Evolutionary conservation across 1,284 basidiomycete genomes (phyloP).

Genomic region (Ganoderma sinense): DNA sequence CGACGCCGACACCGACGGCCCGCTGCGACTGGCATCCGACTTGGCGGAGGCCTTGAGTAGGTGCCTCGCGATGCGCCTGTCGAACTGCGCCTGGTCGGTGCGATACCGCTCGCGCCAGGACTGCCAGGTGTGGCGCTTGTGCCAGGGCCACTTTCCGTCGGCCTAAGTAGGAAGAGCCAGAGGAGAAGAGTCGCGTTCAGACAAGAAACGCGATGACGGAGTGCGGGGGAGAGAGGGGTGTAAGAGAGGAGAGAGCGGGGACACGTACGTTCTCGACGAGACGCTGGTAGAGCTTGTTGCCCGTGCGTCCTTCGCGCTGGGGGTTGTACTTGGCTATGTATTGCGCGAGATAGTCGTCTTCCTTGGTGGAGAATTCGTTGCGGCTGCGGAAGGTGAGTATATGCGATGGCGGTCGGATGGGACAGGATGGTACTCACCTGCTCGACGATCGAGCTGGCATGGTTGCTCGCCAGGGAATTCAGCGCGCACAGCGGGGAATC

Average conservation of each 20-base stretch:
- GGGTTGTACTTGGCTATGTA: constrained; percentile 38
- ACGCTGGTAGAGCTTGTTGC: constrained; percentile 29
- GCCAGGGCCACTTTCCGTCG: constrained; percentile 48
- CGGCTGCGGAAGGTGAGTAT: neutral
- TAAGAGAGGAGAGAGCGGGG: neutral
- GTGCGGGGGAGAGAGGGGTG: neutral
- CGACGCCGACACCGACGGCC: neutral
- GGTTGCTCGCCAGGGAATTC: neutral
- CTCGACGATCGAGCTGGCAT: neutral
- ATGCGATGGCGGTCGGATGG: neutral
- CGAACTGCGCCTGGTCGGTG: constrained; percentile 48
- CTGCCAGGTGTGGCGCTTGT: constrained; percentile 53
- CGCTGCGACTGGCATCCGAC: neutral
- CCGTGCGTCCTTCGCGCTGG: constrained; percentile 22
- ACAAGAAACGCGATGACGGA: neutral
- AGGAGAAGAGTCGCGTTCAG: neutral
- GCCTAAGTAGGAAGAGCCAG: neutral
- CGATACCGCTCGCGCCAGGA: constrained; percentile 65
- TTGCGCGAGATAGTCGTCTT: constrained; percentile 27
- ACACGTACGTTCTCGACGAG: constrained; percentile 34
- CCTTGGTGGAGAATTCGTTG: constrained; percentile 12
- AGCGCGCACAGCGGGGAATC: neutral
- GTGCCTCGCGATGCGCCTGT: constrained; percentile 48
- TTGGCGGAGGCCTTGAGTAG: constrained; percentile 30
- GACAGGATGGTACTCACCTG: neutral